A percentile compares a stretch with the other conserved stretches of the same genome.
Conservation (phyloP, 768 basidiomycete genomes). For the Artomyces pyxidatus region DNA sequence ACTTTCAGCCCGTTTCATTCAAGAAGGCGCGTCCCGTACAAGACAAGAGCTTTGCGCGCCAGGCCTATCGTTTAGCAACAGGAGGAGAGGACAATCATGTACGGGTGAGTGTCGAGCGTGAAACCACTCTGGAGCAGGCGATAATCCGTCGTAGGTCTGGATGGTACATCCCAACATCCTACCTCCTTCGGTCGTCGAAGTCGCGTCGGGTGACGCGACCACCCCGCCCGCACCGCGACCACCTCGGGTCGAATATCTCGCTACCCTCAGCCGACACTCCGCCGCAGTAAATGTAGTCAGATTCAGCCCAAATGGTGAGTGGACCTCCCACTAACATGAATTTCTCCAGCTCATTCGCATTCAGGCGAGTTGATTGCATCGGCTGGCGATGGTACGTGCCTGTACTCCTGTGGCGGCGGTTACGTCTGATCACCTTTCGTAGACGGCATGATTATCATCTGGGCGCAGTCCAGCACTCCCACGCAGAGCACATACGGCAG, state of each 20-base stretch:
- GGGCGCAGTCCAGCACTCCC: conserved; percentile 77
- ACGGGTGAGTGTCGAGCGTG: conserved; percentile 52
- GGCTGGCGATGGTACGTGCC: conserved; percentile 84
- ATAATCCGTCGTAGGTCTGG: conserved; percentile 57
- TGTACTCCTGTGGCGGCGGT: neutral
- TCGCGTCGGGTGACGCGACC: conserved; percentile 25
- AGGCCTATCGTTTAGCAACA: conserved; percentile 88
- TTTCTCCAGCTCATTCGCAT: conserved; percentile 1
- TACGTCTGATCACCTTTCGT: conserved; percentile 9
- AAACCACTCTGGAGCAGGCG: neutral
- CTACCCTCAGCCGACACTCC: conserved; percentile 88
- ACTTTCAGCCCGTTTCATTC: conserved; percentile 83
- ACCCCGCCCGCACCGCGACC: conserved; percentile 37
- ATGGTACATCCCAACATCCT: conserved; percentile 89
- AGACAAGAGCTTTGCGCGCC: conserved; percentile 48
- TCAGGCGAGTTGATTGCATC: conserved; percentile 89
- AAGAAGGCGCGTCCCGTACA: conserved; percentile 70
- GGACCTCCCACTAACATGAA: neutral
- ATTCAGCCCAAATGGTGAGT: conserved; percentile 87
- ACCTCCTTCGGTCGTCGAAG: conserved; percentile 47
- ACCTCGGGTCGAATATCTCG: conserved; percentile 93
- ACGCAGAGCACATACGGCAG: conserved; percentile 73
- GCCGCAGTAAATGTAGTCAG: conserved; percentile 95
- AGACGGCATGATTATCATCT: conserved; percentile 98
- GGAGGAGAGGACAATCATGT: conserved; percentile 97